Conservation (phyloP, 805 yeast genomes). For the Nakazawaea siamensis region DNA sequence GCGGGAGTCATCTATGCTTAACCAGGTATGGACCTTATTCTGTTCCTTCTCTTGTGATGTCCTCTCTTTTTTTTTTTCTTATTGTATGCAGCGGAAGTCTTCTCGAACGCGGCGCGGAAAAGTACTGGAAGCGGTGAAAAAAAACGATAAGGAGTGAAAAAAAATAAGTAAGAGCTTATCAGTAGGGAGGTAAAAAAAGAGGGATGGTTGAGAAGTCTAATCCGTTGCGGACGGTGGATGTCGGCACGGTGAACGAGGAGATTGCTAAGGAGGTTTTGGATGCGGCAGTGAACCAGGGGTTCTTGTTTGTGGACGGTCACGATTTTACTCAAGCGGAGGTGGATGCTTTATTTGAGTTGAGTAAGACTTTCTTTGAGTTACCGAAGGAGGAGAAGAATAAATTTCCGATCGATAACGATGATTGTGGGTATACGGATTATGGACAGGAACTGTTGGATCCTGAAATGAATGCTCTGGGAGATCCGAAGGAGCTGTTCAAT, state of each 20-base stretch:
- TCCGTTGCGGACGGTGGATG: slow-evolving; percentile 38
- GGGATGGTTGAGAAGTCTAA: slow-evolving; percentile 14
- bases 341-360: slow-evolving; percentile 25
- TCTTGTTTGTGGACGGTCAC: slow-evolving; percentile 45
- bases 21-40: too few relatives aligned
- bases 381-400: slow-evolving; percentile 26
- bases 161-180: too few relatives aligned
- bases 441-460: slow-evolving; percentile 44
- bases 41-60: too few relatives aligned
- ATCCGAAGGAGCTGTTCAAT: slow-evolving; percentile 63
- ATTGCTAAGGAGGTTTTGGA: slow-evolving; percentile 31
- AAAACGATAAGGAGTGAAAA: too few relatives aligned
- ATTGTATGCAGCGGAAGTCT: too few relatives aligned
- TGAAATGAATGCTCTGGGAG: slow-evolving; percentile 27
- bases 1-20: too few relatives aligned
- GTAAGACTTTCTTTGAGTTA: slow-evolving; percentile 26
- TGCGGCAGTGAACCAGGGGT: slow-evolving; percentile 44
- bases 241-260: slow-evolving; percentile 20
- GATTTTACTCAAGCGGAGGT: slow-evolving; percentile 37
- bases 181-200: not conserved
- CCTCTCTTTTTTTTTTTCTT: too few relatives aligned
- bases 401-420: slow-evolving; percentile 31
- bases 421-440: slow-evolving; percentile 51
- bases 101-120: too few relatives aligned
- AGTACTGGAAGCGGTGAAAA: too few relatives aligned